phyloP scores from a whole-genome alignment of 2,329 filamentous ascomycete genomes.

The Herpotrichia juniperi region DNA sequence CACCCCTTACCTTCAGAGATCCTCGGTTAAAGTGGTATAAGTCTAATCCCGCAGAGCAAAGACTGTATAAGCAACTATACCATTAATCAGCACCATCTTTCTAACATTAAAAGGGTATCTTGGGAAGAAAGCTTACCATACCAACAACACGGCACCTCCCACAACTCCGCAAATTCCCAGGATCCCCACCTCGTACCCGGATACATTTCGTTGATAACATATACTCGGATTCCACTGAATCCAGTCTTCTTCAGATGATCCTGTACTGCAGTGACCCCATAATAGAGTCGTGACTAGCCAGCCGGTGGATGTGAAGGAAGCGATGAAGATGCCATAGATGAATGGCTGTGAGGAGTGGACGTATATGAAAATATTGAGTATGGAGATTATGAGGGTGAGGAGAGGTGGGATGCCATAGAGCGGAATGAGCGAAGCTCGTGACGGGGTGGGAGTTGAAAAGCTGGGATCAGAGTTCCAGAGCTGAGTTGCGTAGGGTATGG shows the following conservation, averaged over 20 bases:
- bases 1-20: neutral
- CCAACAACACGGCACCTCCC: neutral
- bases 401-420: neutral
- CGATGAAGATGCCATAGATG: neutral
- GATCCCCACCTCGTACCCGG: neutral
- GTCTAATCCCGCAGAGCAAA: neutral
- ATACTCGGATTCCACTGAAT: neutral
- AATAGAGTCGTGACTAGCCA: neutral
- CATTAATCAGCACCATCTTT: neutral
- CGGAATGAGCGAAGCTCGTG: too few relatives aligned
- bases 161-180: neutral
- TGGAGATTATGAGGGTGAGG: neutral
- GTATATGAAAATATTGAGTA: neutral
- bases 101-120: too few relatives aligned
- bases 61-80: neutral
- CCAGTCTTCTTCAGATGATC: neutral
- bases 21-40: neutral
- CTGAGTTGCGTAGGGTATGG: neutral
- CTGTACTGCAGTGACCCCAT: neutral
- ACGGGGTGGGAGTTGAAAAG: neutral
- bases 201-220: neutral
- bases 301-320: neutral
- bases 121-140: too few relatives aligned
- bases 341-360: neutral
- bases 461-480: neutral